Evolutionary conservation across 768 basidiomycete genomes (phyloP).

Genomic region (Psilocybe sp.): DNA sequence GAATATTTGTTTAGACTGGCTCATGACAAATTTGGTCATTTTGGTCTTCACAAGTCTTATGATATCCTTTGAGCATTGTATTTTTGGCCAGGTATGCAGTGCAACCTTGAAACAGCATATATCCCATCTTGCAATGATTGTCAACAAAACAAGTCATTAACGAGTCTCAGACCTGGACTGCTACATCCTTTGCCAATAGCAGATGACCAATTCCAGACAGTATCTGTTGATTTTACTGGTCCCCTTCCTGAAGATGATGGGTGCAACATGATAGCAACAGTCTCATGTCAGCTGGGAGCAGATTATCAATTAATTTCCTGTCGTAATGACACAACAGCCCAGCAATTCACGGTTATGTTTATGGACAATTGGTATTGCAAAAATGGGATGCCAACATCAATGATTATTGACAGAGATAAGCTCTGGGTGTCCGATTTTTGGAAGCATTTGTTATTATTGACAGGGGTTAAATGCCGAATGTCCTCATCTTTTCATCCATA

Average conservation of each 20-base stretch:
- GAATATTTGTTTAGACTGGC: constrained; percentile 22
- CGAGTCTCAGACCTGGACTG: constrained; percentile 23
- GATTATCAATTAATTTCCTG: constrained; percentile 6
- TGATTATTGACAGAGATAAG: constrained; percentile 31
- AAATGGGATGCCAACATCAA: constrained; percentile 25
- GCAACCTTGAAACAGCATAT: constrained; percentile 26
- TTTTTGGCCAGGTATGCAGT: constrained; percentile 34
- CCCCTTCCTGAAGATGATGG: constrained; percentile 30
- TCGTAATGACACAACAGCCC: constrained; percentile 13
- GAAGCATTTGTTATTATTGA: constrained; percentile 13
- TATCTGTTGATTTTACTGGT: constrained; percentile 34
- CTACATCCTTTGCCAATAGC: constrained; percentile 26
- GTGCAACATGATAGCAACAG: constrained; percentile 18
- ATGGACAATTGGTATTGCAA: constrained; percentile 27
- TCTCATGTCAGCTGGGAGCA: constrained; percentile 13
- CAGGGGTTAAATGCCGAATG: not conserved
- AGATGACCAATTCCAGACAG: constrained; percentile 11
- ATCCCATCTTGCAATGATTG: constrained; percentile 31
- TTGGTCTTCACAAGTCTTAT: constrained; percentile 32
- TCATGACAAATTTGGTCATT: constrained; percentile 29
- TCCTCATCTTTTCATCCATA: constrained; percentile 31
- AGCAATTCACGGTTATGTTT: constrained; percentile 20
- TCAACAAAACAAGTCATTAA: constrained; percentile 30
- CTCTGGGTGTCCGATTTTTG: constrained; percentile 26
- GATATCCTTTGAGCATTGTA: constrained; percentile 16